Percentiles rank a stretch among this genome's conserved stretches.
Evolutionary conservation across 305 asterid species (phyloP).

Genomic region (Fraxinus angustifolia): DNA sequence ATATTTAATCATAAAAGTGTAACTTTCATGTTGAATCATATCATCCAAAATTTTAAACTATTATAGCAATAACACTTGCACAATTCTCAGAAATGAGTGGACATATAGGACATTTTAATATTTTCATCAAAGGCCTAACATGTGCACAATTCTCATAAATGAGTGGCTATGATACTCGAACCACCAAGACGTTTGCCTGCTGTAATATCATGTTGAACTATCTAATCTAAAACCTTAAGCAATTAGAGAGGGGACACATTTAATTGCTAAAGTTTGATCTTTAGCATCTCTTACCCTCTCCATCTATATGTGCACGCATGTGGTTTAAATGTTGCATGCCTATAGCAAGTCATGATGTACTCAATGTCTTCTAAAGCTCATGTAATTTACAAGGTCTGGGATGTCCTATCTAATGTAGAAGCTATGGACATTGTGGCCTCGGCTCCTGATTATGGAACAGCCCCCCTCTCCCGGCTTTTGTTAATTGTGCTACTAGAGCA

Average conservation of each 20-base stretch:
- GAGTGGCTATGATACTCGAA: neutral
- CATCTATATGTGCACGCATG: neutral
- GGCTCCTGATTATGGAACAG: conserved; percentile 70
- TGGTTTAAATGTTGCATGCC: neutral
- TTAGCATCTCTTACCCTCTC: neutral
- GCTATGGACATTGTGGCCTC: conserved; percentile 82
- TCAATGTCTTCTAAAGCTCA: neutral
- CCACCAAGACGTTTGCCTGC: neutral
- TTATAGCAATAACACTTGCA: neutral
- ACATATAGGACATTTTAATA: neutral
- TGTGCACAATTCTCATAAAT: neutral
- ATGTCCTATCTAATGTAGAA: conserved; percentile 89
- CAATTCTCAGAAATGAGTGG: too few relatives aligned
- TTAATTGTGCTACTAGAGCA: conserved; percentile 81
- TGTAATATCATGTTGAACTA: neutral
- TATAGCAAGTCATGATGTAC: neutral
- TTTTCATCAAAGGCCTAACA: neutral
- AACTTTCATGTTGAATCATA: neutral
- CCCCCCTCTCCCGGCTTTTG: conserved; percentile 64
- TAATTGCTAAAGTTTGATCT: too few relatives aligned
- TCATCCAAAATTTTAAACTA: neutral
- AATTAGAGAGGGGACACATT: neutral
- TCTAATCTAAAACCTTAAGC: neutral
- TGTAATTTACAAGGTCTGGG: conserved; percentile 68
- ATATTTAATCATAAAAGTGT: too few relatives aligned